Percentiles rank a stretch among this genome's conserved stretches.
Evolutionary conservation across 164 flowering plant species (phyloP).

Genomic region (Berberis thunbergii): DNA sequence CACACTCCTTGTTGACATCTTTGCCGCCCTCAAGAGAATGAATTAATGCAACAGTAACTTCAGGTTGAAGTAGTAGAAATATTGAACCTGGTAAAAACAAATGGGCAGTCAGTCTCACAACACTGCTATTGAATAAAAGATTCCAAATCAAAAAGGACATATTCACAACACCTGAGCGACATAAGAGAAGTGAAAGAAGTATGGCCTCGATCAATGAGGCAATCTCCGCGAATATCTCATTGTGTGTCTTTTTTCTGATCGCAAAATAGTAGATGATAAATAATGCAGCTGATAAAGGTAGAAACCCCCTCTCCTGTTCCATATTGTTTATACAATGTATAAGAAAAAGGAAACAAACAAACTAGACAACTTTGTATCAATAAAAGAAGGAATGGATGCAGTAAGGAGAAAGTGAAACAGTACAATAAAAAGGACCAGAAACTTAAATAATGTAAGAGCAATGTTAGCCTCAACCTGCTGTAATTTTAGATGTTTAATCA

Average conservation of each 20-base stretch:
- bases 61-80: conserved; percentile 68
- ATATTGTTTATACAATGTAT: too few relatives aligned
- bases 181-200: conserved; percentile 65
- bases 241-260: conserved; percentile 45
- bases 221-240: conserved; percentile 57
- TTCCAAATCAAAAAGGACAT: conserved; percentile 2
- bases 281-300: conserved; percentile 84
- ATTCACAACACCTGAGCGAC: conserved; percentile 60
- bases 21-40: conserved; percentile 55
- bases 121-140: neutral
- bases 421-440: too few relatives aligned
- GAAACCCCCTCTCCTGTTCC: conserved; percentile 91
- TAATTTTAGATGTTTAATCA: too few relatives aligned
- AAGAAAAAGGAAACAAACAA: too few relatives aligned
- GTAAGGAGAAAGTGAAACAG: too few relatives aligned
- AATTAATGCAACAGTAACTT: conserved; percentile 53
- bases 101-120: neutral
- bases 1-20: conserved; percentile 38
- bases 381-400: too few relatives aligned
- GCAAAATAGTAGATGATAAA: conserved; percentile 60
- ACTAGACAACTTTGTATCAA: too few relatives aligned
- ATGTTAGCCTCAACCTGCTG: too few relatives aligned
- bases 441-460: too few relatives aligned
- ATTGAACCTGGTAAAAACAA: conserved; percentile 44
- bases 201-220: conserved; percentile 54